Evolutionary conservation across 441 rosid species (phyloP).

Genomic region (Arabidopsis lyrata): DNA sequence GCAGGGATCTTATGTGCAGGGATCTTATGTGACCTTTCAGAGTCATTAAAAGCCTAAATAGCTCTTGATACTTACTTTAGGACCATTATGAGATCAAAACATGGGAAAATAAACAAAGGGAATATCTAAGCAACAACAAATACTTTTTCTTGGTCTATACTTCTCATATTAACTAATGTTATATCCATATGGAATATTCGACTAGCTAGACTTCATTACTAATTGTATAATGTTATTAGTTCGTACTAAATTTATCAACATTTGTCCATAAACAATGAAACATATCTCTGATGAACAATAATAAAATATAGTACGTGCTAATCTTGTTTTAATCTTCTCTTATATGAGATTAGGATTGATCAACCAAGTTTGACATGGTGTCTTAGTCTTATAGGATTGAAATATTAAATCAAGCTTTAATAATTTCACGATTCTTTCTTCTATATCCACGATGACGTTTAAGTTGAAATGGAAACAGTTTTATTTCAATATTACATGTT

Average conservation of each 20-base stretch:
- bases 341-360: slow-evolving; percentile 2
- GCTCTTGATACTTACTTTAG: slow-evolving; percentile 40
- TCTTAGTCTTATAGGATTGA: slow-evolving; percentile 13
- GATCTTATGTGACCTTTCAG: slow-evolving; percentile 37
- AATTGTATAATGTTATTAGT: slow-evolving; percentile 16
- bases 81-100: slow-evolving; percentile 25
- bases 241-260: slow-evolving; percentile 1
- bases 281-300: slow-evolving; percentile 25
- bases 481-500: no score
- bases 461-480: background rate
- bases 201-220: slow-evolving; percentile 30
- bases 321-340: slow-evolving; percentile 5
- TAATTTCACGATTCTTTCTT: slow-evolving; percentile 8
- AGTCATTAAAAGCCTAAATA: slow-evolving; percentile 37
- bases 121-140: no score
- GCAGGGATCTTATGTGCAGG: no score
- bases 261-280: background rate
- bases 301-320: slow-evolving; percentile 31
- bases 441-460: slow-evolving; percentile 14
- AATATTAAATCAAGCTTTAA: slow-evolving; percentile 2
- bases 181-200: slow-evolving; percentile 41
- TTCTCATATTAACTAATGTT: slow-evolving; percentile 19
- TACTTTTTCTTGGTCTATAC: slow-evolving; percentile 26
- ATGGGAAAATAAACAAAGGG: slow-evolving; percentile 22
- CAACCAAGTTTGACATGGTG: slow-evolving; percentile 8